A percentile compares a stretch with the other conserved stretches of the same genome.
Evolutionary conservation across 1,284 basidiomycete genomes (phyloP).

Genomic region (Porogramme epimiltina): DNA sequence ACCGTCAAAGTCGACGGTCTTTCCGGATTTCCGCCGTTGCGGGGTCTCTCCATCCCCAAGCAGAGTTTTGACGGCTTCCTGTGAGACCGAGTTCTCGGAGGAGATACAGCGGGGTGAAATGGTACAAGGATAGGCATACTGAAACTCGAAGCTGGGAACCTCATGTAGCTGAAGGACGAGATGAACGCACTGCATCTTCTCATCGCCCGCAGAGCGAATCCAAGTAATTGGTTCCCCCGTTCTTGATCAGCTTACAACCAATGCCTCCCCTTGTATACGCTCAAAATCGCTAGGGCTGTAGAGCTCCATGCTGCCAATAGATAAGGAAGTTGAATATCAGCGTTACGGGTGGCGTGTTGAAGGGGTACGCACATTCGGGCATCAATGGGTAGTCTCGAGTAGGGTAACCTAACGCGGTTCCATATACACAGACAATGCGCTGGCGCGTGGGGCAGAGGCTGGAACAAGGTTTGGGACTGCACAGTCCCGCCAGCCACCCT

Average conservation of each 20-base stretch:
- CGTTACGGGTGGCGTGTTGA: conserved; percentile 1
- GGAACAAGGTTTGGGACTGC: conserved; percentile 47
- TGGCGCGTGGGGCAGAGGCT: conserved; percentile 24
- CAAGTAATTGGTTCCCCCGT: no score
- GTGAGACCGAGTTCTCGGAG: no score
- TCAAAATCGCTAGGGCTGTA: conserved; percentile 88
- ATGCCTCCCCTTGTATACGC: conserved; percentile 1
- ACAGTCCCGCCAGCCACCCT: conserved; percentile 41
- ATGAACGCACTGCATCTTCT: no score
- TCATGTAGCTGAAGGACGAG: no score
- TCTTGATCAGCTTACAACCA: conserved; percentile 17
- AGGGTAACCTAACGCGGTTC: conserved; percentile 27
- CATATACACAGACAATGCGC: conserved; percentile 28
- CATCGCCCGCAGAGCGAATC: no score
- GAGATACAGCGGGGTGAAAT: no score
- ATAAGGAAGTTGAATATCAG: conserved; percentile 16
- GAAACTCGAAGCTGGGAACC: no score
- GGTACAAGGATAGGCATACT: no score
- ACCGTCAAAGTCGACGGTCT: conserved; percentile 93
- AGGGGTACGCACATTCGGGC: conserved; percentile 24
- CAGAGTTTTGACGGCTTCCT: no score
- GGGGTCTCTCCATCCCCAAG: conserved; percentile 81
- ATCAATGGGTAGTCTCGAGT: conserved; percentile 36
- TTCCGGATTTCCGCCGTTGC: conserved; percentile 98
- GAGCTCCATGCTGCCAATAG: conserved; percentile 78